phyloP scores from a whole-genome alignment of 2,329 filamentous ascomycete genomes.

The Sclerotinia glacialis region DNA sequence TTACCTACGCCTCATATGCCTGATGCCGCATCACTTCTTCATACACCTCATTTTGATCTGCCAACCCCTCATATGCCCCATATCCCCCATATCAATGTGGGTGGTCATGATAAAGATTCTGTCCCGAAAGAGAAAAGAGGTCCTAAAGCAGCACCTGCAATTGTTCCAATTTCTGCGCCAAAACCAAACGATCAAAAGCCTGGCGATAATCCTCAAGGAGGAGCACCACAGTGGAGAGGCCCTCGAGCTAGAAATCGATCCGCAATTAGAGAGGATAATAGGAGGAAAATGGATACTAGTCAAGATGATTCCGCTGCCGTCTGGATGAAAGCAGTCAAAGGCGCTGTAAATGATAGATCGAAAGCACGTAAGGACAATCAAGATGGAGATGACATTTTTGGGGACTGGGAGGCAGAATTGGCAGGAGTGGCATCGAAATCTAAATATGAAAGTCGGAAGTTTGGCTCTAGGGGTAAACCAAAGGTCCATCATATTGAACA shows the following conservation, averaged over 20 bases:
- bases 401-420: slow-evolving; percentile 19
- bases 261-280: slow-evolving; percentile 10
- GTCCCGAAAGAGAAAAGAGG: neutral
- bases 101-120: neutral
- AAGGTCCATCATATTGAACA: slow-evolving; percentile 21
- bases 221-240: slow-evolving; percentile 19
- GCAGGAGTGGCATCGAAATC: slow-evolving; percentile 8
- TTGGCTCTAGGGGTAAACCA: slow-evolving; percentile 32
- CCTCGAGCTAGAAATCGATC: slow-evolving; percentile 16
- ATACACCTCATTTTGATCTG: slow-evolving; percentile 8
- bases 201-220: neutral
- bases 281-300: slow-evolving; percentile 18
- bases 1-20: neutral
- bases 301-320: slow-evolving; percentile 21
- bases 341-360: slow-evolving; percentile 10
- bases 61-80: neutral
- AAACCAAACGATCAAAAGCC: neutral
- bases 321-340: slow-evolving; percentile 20
- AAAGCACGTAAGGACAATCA: slow-evolving; percentile 14
- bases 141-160: neutral
- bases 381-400: slow-evolving; percentile 14
- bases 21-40: slow-evolving; percentile 1
- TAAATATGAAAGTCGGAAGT: slow-evolving; percentile 29
- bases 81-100: slow-evolving; percentile 6
- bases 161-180: neutral